phyloP scores from a whole-genome alignment of 257 asterid genomes.

The Apocynum venetum region DNA sequence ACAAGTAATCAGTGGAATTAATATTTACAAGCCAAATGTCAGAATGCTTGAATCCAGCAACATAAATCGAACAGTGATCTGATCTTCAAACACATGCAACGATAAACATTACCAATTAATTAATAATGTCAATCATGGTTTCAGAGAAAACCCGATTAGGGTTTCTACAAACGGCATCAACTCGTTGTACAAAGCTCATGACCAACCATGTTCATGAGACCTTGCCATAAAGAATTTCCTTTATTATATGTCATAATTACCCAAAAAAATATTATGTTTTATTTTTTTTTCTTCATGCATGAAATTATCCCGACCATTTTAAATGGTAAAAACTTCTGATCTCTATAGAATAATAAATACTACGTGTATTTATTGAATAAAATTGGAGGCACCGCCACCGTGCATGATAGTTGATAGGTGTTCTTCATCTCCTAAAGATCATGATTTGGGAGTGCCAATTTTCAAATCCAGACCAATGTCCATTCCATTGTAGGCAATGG shows the following conservation, averaged over 20 bases:
- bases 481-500: constrained; percentile 65
- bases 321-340: not conserved
- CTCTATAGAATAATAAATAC: not conserved
- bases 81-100: not conserved
- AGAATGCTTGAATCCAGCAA: not conserved
- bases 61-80: not conserved
- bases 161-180: constrained; percentile 1
- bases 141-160: constrained; percentile 1
- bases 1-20: no score
- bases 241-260: not conserved
- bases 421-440: constrained; percentile 7
- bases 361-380: not conserved
- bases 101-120: not conserved
- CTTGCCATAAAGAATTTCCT: not conserved
- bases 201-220: not conserved
- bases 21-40: no score
- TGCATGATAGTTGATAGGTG: not conserved
- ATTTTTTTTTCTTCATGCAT: not conserved
- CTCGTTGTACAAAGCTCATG: not conserved
- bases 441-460: constrained; percentile 22
- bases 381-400: not conserved
- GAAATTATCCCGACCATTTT: not conserved
- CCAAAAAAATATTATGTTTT: not conserved
- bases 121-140: not conserved
- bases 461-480: constrained; percentile 47